Conservation (phyloP, 2,329 filamentous ascomycete genomes). For the Orbilia ellipsospora region DNA sequence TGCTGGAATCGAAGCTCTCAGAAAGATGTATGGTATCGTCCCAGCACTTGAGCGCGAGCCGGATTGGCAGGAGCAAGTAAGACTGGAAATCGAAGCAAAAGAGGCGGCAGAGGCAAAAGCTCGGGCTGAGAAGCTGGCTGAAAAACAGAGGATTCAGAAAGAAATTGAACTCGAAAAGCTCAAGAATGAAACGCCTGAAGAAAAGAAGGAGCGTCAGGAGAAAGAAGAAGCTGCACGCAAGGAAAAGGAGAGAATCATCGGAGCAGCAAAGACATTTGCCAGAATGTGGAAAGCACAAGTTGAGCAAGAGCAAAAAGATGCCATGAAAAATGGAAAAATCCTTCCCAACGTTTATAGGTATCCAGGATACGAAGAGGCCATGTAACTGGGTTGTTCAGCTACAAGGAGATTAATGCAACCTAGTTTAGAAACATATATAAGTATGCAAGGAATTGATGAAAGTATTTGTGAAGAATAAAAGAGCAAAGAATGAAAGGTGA, state of each 20-base stretch:
- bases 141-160: slow-evolving; percentile 1
- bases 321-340: no score
- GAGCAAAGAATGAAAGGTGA: no score
- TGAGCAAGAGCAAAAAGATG: not conserved
- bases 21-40: slow-evolving; percentile 13
- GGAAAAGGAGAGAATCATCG: not conserved
- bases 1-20: no score
- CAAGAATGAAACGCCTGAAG: not conserved
- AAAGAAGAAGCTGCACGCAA: slow-evolving; percentile 3
- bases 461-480: no score
- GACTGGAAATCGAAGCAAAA: no score
- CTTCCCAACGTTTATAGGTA: no score
- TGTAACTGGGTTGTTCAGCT: no score
- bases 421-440: no score
- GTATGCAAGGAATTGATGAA: no score
- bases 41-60: slow-evolving; percentile 7
- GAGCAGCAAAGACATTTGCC: not conserved
- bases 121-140: not conserved
- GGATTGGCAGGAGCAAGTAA: not conserved
- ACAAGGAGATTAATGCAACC: no score
- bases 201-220: slow-evolving; percentile 6
- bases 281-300: not conserved
- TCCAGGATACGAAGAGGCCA: no score
- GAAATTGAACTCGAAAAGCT: not conserved
- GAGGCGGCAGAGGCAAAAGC: slow-evolving; percentile 1